Conservation (phyloP, 371 early-diverging fungal species). For the Entomophthora muscae region DNA sequence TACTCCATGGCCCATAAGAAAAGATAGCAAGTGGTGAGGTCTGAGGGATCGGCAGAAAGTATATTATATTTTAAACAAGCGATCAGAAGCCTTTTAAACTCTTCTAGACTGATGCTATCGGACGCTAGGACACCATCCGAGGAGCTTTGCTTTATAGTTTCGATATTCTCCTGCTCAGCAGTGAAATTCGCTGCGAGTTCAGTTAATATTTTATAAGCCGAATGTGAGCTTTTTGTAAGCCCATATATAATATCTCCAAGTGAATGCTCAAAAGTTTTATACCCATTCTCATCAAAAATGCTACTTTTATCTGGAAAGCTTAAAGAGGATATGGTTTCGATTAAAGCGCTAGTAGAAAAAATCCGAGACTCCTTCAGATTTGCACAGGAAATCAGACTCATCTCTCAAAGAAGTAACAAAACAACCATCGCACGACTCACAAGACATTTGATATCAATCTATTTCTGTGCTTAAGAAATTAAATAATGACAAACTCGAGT, state of each 20-base stretch:
- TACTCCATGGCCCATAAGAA: background rate
- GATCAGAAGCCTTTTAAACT: background rate
- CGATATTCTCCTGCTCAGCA: background rate
- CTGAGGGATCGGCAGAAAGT: background rate
- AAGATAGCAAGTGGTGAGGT: background rate
- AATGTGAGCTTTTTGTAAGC: background rate
- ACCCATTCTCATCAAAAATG: background rate
- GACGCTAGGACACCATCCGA: background rate
- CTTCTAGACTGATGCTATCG: background rate
- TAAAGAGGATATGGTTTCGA: background rate
- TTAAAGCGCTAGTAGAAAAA: background rate
- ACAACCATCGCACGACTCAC: background rate
- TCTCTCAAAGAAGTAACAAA: background rate
- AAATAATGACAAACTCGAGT: too few relatives aligned
- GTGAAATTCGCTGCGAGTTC: background rate
- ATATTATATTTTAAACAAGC: background rate
- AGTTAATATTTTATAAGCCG: background rate
- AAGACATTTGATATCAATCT: background rate
- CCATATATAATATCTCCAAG: background rate
- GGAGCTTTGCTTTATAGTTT: background rate
- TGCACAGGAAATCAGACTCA: background rate
- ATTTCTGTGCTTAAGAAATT: too few relatives aligned
- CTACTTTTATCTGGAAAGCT: background rate
- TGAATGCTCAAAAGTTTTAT: background rate
- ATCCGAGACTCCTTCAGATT: background rate